These are phyloP conservation scores for Coemansia sp. DNA, from an alignment of 371 early-diverging fungal genomes.

Conservation along the genomic window DNA sequence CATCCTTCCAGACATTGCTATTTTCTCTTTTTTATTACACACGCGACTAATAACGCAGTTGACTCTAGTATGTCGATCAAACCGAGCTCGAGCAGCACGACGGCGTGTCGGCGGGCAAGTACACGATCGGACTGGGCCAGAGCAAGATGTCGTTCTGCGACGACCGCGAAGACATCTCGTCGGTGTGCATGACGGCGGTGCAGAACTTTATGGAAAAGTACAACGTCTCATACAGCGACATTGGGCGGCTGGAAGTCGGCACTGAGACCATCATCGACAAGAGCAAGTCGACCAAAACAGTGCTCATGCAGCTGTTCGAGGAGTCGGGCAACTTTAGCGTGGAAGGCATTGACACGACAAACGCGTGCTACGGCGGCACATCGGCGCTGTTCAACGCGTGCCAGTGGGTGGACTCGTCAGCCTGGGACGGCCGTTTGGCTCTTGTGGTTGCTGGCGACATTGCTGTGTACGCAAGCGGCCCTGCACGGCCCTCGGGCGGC, in stretches of 20 bases:
- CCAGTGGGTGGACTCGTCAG: constrained; percentile 92
- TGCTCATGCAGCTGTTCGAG: constrained; percentile 90
- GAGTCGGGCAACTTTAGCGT: constrained; percentile 89
- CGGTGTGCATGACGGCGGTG: constrained; percentile 89
- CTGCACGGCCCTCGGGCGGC: constrained; percentile 94
- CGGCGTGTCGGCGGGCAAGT: constrained; percentile 92
- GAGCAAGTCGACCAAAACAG: constrained; percentile 95
- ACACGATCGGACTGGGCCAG: constrained; percentile 97
- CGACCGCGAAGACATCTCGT: constrained; percentile 95
- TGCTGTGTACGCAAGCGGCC: constrained; percentile 91
- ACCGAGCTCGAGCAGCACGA: constrained; percentile 82
- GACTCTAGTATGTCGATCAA: constrained; percentile 80
- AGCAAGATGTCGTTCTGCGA: constrained; percentile 92
- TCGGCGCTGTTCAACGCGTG: constrained; percentile 93
- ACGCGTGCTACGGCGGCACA: constrained; percentile 99
- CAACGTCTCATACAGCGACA: constrained; percentile 74
- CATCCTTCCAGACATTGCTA: too few relatives aligned
- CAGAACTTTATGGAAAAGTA: constrained; percentile 89
- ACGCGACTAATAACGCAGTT: too few relatives aligned
- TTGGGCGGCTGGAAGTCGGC: constrained; percentile 97
- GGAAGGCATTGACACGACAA: constrained; percentile 95
- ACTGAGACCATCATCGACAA: constrained; percentile 98
- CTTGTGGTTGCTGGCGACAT: constrained; percentile 96
- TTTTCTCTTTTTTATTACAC: too few relatives aligned
- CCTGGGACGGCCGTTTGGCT: constrained; percentile 90